Evolutionary conservation across 768 basidiomycete species (phyloP).

Genomic region (Trametes elegans): DNA sequence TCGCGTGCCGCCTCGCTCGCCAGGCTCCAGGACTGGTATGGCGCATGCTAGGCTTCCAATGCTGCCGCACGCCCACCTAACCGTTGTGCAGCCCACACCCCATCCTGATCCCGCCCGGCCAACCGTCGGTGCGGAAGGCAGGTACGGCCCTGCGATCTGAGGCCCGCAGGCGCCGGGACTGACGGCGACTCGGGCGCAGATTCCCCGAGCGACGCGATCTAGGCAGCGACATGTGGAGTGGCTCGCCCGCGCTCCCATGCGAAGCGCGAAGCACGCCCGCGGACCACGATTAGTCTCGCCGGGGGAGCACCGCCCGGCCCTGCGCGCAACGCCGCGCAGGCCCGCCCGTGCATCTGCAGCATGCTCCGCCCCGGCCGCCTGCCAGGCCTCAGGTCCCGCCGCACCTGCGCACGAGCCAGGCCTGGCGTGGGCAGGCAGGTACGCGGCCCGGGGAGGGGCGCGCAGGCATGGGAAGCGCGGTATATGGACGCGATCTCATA

Average conservation of each 20-base stretch:
- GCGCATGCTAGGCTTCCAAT: too few relatives aligned
- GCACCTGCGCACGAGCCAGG: too few relatives aligned
- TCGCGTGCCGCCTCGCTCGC: too few relatives aligned
- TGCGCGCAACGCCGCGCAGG: neutral
- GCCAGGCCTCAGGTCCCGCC: too few relatives aligned
- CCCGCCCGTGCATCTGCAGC: too few relatives aligned
- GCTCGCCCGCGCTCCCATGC: neutral
- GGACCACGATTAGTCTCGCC: constrained; percentile 16
- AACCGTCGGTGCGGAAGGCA: neutral
- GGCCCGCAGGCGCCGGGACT: neutral
- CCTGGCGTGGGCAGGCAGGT: too few relatives aligned
- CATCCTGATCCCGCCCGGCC: too few relatives aligned
- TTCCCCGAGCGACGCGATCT: neutral
- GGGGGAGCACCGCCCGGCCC: constrained; percentile 4
- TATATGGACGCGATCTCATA: neutral
- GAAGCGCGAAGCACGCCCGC: constrained; percentile 12
- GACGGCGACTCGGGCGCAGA: neutral
- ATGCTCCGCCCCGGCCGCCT: too few relatives aligned
- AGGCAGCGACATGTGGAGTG: neutral
- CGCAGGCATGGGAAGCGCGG: neutral
- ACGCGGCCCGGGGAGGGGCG: too few relatives aligned
- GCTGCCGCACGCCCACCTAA: too few relatives aligned
- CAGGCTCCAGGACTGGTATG: too few relatives aligned
- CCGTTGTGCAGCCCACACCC: neutral
- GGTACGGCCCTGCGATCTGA: neutral